Evolutionary conservation across 208 protist species (phyloP).

Genomic region (Leishmania aethiopica): DNA sequence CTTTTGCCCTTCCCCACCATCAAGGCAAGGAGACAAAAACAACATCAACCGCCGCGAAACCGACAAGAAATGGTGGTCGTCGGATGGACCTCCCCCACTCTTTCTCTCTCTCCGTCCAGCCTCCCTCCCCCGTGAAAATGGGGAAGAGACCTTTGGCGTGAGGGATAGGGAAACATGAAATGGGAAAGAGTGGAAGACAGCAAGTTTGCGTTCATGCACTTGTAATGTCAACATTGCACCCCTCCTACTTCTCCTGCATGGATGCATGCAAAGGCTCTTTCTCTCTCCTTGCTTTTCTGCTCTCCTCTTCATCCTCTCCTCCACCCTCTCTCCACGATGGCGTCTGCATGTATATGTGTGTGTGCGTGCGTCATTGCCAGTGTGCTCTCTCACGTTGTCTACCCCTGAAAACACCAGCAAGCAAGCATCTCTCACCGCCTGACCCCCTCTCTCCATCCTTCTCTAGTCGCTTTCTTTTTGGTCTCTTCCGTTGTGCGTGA

Average conservation of each 20-base stretch:
- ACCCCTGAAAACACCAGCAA: not conserved
- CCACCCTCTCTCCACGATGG: not conserved
- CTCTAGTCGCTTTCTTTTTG: not conserved
- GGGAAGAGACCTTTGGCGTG: not conserved
- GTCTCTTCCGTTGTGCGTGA: not conserved
- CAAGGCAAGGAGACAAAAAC: not conserved
- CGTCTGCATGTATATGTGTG: not conserved
- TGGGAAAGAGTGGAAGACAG: not conserved
- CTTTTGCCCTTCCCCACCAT: not conserved
- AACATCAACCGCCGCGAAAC: not conserved
- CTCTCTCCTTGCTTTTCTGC: not conserved
- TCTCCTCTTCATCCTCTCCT: slow-evolving; percentile 3
- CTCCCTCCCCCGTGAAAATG: too few species aligned
- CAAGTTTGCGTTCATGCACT: not conserved
- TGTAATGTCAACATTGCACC: not conserved
- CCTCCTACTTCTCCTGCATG: not conserved
- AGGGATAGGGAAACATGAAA: not conserved
- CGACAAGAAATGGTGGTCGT: not conserved
- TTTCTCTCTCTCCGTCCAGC: not conserved
- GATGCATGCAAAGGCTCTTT: not conserved
- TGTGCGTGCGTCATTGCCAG: not conserved
- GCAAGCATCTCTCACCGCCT: not conserved
- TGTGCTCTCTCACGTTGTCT: not conserved
- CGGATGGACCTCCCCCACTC: not conserved
- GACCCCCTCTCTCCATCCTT: not conserved